Evolutionary conservation across 768 basidiomycete genomes (phyloP), one percentile per base, ranked within the genome.

Genomic region (Auricularia auricula-judae): DNA sequence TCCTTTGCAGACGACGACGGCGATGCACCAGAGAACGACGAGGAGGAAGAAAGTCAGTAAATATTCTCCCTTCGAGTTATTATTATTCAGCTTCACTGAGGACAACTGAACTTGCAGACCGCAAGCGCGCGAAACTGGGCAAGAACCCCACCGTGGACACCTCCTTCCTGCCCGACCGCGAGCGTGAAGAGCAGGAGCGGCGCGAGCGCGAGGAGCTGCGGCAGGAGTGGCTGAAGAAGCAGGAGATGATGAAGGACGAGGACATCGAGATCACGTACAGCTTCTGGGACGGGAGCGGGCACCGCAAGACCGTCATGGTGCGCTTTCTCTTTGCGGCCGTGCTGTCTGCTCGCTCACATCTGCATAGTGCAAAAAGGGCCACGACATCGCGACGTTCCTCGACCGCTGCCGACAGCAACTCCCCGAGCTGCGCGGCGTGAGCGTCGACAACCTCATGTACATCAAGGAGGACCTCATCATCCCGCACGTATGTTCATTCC

Each of bases 391-490:
- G 2, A 77, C 76, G 8, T 98, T 99, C 76, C 78, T 99, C 68
- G 92, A 95, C 71, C 98, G 93, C 75, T 97, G 94, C 70, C 82
- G 95, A 35, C 83, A 85, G 62, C 95, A 98, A 70, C 92, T 97
- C 72, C 89, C 95, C 2, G 95, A 98, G 75, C 81, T 99, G 44
- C 78, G 95, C 63, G 88, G 88, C 8, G 85, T 94, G 60, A 90
- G 86, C 63, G 93, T 91, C 21, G 97, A 99, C 75, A 99, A 98
- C 73, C 76, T 99, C 43, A 98, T 98, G 95, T 99, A 98, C 76
- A 84, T 99, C 76, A 98, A 98, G 90, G 97, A 99, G 79, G 97
- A 99, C 72, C 79, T 99, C 62, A 95, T 99, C 68, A 93, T 99
- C 71, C 97, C 97, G 16, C 93, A 95, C 71, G 95, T 93, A 75